A percentile compares a stretch with the other conserved stretches of the same genome.
These are phyloP conservation scores for Vitis labrusca DNA, from an alignment of 164 flowering plant species.

Conservation along the genomic window DNA sequence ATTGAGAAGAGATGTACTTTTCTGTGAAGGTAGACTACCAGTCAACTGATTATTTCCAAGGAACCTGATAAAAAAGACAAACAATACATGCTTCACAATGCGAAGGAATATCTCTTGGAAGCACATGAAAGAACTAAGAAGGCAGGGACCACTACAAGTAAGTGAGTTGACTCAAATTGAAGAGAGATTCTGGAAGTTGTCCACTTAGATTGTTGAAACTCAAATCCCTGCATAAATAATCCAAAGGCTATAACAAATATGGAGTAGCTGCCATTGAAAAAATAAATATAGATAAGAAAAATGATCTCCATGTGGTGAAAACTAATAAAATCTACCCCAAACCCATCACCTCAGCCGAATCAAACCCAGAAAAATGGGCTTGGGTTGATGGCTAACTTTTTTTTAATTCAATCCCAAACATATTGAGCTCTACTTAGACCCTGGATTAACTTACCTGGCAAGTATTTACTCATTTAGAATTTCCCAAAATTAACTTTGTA, in stretches of 20 bases:
- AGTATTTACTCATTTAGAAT: too few relatives aligned
- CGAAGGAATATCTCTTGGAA: neutral
- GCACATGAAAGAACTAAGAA: neutral
- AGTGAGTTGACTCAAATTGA: slow-evolving; percentile 7
- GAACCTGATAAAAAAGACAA: slow-evolving; percentile 48
- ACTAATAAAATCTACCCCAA: too few relatives aligned
- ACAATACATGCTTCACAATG: neutral
- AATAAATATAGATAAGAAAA: too few relatives aligned
- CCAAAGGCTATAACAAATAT: neutral
- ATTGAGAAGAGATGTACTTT: slow-evolving; percentile 37
- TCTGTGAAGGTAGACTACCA: slow-evolving; percentile 55
- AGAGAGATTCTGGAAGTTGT: slow-evolving; percentile 4
- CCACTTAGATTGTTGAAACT: neutral
- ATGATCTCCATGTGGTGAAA: too few relatives aligned
- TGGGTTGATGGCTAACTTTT: too few relatives aligned
- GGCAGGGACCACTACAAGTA: slow-evolving; percentile 23
- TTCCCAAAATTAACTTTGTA: too few relatives aligned
- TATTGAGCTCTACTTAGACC: too few relatives aligned
- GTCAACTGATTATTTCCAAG: slow-evolving; percentile 73
- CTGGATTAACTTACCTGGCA: too few relatives aligned
- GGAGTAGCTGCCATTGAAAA: neutral
- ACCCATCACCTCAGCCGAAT: too few relatives aligned
- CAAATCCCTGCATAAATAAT: slow-evolving; percentile 24
- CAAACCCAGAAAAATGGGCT: too few relatives aligned
- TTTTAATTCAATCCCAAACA: too few relatives aligned